Evolutionary conservation across 2,329 filamentous ascomycete genomes (phyloP).

Genomic region (Ustilaginoidea virens): DNA sequence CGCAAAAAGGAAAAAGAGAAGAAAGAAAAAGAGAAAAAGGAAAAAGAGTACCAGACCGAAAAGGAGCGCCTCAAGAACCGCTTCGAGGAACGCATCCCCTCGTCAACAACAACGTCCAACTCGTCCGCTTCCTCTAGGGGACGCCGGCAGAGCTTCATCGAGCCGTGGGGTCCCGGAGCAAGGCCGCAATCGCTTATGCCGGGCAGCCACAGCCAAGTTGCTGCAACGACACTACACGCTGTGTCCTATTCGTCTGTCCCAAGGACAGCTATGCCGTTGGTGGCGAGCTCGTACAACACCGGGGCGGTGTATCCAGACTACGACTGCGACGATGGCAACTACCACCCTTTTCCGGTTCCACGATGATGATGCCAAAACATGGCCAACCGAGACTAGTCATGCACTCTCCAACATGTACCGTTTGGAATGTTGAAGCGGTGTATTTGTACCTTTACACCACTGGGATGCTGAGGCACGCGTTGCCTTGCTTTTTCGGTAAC

Average conservation of each 20-base stretch:
- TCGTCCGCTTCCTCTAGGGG: constrained; percentile 5
- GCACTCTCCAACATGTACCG: no score
- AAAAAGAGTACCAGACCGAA: constrained; percentile 12
- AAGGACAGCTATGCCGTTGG: constrained; percentile 12
- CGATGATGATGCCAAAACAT: no score
- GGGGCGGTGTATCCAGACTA: constrained; percentile 8
- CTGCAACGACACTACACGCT: background rate
- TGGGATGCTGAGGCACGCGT: no score
- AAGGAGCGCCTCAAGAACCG: constrained; percentile 22
- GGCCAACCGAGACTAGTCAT: no score
- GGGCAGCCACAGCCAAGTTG: background rate
- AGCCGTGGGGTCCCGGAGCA: constrained; percentile 5
- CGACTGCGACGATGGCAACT: constrained; percentile 18
- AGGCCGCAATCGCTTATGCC: constrained; percentile 6
- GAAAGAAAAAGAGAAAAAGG: constrained; percentile 5
- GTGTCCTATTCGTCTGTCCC: background rate
- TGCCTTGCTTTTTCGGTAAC: no score
- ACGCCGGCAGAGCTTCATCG: constrained; percentile 19
- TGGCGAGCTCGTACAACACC: constrained; percentile 13
- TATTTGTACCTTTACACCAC: no score
- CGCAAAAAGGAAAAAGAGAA: constrained; percentile 8
- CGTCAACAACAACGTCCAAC: constrained; percentile 6
- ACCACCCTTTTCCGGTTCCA: constrained; percentile 19
- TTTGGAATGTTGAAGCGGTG: no score
- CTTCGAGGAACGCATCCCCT: constrained; percentile 18